These are phyloP conservation scores for Colletotrichum sp. DNA, from an alignment of 2,329 filamentous ascomycete species.

Conservation along the genomic window DNA sequence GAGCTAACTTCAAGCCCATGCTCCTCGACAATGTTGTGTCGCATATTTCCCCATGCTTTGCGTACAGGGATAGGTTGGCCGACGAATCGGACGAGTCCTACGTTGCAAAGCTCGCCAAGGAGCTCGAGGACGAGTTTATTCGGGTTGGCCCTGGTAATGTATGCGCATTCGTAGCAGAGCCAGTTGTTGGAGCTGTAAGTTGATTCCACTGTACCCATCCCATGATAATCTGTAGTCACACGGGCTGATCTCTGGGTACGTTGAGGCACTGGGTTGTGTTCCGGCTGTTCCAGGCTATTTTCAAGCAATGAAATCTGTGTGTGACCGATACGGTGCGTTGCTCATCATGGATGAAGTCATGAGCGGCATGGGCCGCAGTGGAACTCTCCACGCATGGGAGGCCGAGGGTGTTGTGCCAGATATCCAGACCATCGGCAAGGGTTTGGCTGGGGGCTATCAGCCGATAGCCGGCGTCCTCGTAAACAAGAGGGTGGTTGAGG, in stretches of 20 bases:
- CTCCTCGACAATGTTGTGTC: conserved; percentile 58
- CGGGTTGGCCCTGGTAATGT: conserved; percentile 68
- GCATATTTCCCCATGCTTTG: conserved; percentile 70
- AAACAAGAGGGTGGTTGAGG: conserved; percentile 51
- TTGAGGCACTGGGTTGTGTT: conserved; percentile 67
- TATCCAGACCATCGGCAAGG: conserved; percentile 64
- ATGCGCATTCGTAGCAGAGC: conserved; percentile 76
- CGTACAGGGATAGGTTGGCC: conserved; percentile 60
- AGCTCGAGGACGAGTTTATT: conserved; percentile 72
- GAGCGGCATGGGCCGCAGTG: conserved; percentile 13
- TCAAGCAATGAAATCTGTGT: conserved; percentile 65
- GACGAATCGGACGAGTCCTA: conserved; percentile 64
- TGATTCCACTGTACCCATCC: neutral
- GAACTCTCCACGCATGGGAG: conserved; percentile 14
- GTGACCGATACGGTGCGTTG: conserved; percentile 68
- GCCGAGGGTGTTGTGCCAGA: conserved; percentile 48
- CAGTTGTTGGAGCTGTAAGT: conserved; percentile 74
- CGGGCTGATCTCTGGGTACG: neutral
- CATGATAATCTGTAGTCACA: neutral
- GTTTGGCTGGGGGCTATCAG: conserved; percentile 60
- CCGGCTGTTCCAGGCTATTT: conserved; percentile 68
- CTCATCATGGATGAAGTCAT: conserved; percentile 65
- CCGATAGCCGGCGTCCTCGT: conserved; percentile 60
- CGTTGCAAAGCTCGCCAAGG: conserved; percentile 62
- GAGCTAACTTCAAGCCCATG: conserved; percentile 67